Base-by-base conservation (phyloP, 2,329 filamentous ascomycete genomes). In the Ascochyta koolunga region DNA sequence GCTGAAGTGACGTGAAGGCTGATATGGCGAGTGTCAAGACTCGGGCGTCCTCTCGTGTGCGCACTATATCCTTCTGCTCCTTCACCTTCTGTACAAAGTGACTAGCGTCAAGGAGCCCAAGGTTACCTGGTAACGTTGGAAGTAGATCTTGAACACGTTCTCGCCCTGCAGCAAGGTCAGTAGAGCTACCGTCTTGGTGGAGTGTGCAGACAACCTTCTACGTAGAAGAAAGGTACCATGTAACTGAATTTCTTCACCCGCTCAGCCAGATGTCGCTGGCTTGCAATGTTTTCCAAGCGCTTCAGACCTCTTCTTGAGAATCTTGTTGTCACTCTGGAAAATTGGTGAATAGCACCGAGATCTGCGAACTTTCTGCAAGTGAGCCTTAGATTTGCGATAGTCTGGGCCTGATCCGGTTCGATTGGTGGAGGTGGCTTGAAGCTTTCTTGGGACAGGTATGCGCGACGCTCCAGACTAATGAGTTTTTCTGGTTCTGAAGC, bases 231-330 rank as follows among this genome's bases (percentile, higher is more conserved):
- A 4, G 82, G 82, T 50, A 86, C 80, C 71, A 85, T 78, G 68
- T 86, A 86, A 58, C 81, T 83, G 69, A 86, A 84, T 64, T 84
- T 84, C 65, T 81, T 83, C 54, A 85, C 83, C 66, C 83, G 77
- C 47, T 74, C 70, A 15, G 82, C 79, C 18, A 86, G 74, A 67
- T 82, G 78, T 16, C 75, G 73, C 59, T 79, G 78, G 42, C 73
- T 71, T 27, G 81, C 77, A 53, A 85, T 78, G 33, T 75, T 74
- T 48, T 81, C 77, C 40, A 85, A 68, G 31, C 78, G 77, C 43
- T 75, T 67, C 45, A 85, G 78, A 25, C 81, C 82, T 50, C 76
- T 75, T 37, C 71, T 67, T 24, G 80, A 79, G 67, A 84, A 83
- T 42, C 82, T 73, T 44, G 79, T 79, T n/a, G 77, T 80, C 44